Evolutionary conservation across 2,329 filamentous ascomycete species (phyloP), one percentile per base, ranked within the genome.

Genomic region (Trichoderma guizhouense): DNA sequence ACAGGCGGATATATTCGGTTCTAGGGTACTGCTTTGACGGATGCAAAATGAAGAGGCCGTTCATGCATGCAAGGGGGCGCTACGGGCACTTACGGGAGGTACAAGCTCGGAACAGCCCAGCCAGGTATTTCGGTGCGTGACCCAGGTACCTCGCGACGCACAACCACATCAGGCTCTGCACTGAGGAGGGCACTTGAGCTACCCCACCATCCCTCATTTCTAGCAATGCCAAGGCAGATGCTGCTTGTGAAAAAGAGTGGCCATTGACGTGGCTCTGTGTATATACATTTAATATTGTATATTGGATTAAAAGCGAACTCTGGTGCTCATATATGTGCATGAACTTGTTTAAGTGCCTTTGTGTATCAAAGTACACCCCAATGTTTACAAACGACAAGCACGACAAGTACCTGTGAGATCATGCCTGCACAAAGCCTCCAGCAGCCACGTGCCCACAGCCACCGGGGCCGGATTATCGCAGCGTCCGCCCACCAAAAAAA

Each of bases 381-480:
- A 21, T 9, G 26, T n/a, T 7, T 26, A 28, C 18, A 34, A 34
- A 3, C 18, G 18, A 61, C 34, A 61, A 12, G 5, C 21, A 24
- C 47, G 11, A 53, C 3, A 53, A 24, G 47, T 53, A 53, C 47
- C 43, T 21, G 43, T 3, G 21, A 12, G 47, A 53, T 53, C n/a
- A 3, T 2, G 12, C 47, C 47, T 53, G 11, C 47, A 24, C 39
- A 43, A 43, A 43, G 39, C 39, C 39, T 43, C 39, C 39, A 26
- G 39, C 34, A 51, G 21, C 71, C 71, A 72, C 66, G 60, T 70
- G 71, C 71, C 51, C 60, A 32, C 57, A 62, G 47, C 53, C 21
- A 43, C n/a, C 71, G 71, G 71, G 51, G 11, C 63, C 63, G 71
- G 71, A 72, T 71, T 43, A 71, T 72, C 39, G 58, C 36, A 34